phyloP scores from a whole-genome alignment of 352 stramenopile genomes.

The Pythium folliculosum region DNA sequence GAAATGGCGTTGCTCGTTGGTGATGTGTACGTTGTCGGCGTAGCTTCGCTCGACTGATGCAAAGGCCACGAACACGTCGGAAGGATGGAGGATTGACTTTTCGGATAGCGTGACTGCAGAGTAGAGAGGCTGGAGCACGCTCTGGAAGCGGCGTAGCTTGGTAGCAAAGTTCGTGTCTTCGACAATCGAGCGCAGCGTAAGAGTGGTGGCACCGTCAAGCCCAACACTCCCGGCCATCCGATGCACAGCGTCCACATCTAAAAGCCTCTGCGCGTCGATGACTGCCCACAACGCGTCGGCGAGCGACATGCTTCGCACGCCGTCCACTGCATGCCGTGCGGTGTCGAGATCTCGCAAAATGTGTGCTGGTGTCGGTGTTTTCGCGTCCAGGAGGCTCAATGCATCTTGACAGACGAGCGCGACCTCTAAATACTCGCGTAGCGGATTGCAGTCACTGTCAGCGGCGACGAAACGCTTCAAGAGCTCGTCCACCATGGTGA shows the following conservation, averaged over 20 bases:
- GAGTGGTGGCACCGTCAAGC: not conserved
- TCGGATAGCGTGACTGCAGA: not conserved
- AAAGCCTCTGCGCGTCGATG: not conserved
- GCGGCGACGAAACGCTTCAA: not conserved
- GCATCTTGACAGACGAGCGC: slow-evolving; percentile 13
- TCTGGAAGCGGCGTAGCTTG: not conserved
- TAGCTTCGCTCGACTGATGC: slow-evolving; percentile 30
- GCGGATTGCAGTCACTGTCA: not conserved
- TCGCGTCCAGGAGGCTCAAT: not conserved
- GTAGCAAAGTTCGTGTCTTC: not conserved
- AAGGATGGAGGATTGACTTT: slow-evolving; percentile 8
- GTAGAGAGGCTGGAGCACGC: slow-evolving; percentile 4
- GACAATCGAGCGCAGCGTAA: not conserved
- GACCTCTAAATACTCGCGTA: not conserved
- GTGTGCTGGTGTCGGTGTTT: not conserved
- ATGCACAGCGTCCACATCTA: not conserved
- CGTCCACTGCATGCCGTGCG: not conserved
- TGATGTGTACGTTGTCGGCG: slow-evolving; percentile 23
- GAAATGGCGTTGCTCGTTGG: slow-evolving; percentile 29
- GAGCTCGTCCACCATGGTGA: slow-evolving; percentile 8
- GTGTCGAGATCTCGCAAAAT: not conserved
- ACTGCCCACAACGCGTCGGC: slow-evolving; percentile 4
- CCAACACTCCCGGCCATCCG: not conserved
- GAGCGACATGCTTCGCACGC: slow-evolving; percentile 6
- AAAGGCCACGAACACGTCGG: slow-evolving; percentile 42